Conservation (phyloP, 768 basidiomycete genomes). For the Amanita jacksonii region DNA sequence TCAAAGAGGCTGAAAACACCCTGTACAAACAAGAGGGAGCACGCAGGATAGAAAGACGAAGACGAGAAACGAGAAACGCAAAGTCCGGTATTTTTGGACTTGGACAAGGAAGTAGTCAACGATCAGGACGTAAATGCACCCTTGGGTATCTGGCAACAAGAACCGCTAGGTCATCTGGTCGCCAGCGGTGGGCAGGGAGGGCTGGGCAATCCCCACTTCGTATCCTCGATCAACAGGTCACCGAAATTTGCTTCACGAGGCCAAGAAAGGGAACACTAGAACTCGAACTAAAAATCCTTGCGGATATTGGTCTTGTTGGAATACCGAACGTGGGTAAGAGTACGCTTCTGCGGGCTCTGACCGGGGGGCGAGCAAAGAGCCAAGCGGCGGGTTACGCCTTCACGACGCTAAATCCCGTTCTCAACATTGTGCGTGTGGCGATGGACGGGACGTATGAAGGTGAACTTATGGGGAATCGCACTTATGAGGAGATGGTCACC, state of each 20-base stretch:
- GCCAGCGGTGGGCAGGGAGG: constrained; percentile 76
- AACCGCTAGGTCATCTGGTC: constrained; percentile 53
- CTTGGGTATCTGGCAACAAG: constrained; percentile 45
- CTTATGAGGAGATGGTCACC: constrained; percentile 59
- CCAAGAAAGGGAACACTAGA: constrained; percentile 68
- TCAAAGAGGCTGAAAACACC: constrained; percentile 60
- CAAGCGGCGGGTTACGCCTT: constrained; percentile 90
- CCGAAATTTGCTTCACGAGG: constrained; percentile 86
- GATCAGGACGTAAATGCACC: constrained; percentile 46
- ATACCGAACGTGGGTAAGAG: constrained; percentile 95
- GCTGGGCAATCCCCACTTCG: constrained; percentile 83
- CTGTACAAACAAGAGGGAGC: constrained; percentile 55
- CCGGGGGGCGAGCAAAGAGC: constrained; percentile 73
- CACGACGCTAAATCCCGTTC: constrained; percentile 90
- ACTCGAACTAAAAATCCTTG: constrained; percentile 87
- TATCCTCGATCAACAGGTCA: constrained; percentile 55
- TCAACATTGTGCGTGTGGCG: constrained; percentile 81
- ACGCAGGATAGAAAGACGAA: constrained; percentile 36
- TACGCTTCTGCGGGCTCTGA: constrained; percentile 83
- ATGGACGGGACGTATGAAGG: constrained; percentile 74
- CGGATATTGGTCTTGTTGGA: constrained; percentile 93
- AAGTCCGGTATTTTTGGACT: constrained; percentile 47
- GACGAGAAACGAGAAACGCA: constrained; percentile 27
- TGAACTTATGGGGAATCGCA: constrained; percentile 22
- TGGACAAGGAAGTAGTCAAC: constrained; percentile 41